Evolutionary conservation across 129 eudicot genomes (phyloP).

Genomic region (Helianthus tuberosus): DNA sequence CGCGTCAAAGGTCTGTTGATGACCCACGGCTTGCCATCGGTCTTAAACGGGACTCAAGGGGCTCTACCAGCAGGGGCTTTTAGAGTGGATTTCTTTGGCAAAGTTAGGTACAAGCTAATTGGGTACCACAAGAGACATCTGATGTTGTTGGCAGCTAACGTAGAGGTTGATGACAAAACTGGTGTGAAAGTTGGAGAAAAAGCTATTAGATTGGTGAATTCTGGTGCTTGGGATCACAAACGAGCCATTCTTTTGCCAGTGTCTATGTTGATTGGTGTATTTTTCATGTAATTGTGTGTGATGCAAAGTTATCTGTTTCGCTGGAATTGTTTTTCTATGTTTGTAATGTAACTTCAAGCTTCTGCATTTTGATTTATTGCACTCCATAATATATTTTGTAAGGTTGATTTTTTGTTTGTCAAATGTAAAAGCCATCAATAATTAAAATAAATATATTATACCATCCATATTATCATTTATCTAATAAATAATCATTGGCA

Average conservation of each 20-base stretch:
- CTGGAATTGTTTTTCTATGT: not conserved
- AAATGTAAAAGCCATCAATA: not conserved
- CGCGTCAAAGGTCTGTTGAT: constrained; percentile 24
- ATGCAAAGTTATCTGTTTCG: not conserved
- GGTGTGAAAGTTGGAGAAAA: constrained; percentile 27
- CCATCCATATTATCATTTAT: too few species aligned
- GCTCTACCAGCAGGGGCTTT: constrained; percentile 11
- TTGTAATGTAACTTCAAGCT: too few species aligned
- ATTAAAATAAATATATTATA: too few species aligned
- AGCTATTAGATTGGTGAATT: constrained; percentile 30
- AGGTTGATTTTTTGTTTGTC: constrained; percentile 1
- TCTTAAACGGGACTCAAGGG: not conserved
- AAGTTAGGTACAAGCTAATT: constrained; percentile 29
- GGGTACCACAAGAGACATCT: constrained; percentile 23
- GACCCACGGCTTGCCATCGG: constrained; percentile 13
- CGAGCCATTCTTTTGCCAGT: constrained; percentile 8
- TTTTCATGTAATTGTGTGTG: not conserved
- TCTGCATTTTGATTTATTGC: not conserved
- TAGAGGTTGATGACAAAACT: constrained; percentile 27
- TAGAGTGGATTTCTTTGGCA: constrained; percentile 27
- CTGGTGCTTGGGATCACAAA: constrained; percentile 12
- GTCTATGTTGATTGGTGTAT: constrained; percentile 17
- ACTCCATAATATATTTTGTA: not conserved
- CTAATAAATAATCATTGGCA: too few species aligned
- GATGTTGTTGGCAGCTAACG: constrained; percentile 23